Base-by-base conservation (phyloP, 2,329 filamentous ascomycete genomes). In the Fusarium xylarioides region DNA sequence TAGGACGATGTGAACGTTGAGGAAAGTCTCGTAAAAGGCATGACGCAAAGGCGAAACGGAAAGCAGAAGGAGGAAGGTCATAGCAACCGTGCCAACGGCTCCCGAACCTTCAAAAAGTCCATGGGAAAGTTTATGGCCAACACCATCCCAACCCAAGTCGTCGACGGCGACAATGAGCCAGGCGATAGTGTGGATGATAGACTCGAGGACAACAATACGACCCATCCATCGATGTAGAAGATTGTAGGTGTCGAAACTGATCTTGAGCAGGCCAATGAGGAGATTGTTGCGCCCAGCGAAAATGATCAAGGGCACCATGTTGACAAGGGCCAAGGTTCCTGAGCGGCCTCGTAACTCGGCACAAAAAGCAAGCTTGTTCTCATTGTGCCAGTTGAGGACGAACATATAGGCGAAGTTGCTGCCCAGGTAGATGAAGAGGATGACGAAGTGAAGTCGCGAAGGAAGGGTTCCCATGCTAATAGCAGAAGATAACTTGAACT, bases 241-340 rank as follows among this genome's bases (percentile, higher is more conserved):
- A 81, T 98, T 98, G 87, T 97, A 98, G 2, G 95, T 97, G 82
- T 98, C 96, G 83, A 98, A 99, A 81, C 93, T 95, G 80, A 98
- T 92, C 76, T 92, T 90, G 64, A 98, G 87, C 38, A 97, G 82
- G 7, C 86, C 82, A 79, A 98, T 98, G 54, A 98, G 86, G 14
- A 94, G 94, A 83, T 98, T 99, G 85, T 98, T 98, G 80, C 96
- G 92, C 40, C 94, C 91, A 18, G 95, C 95, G 64, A 98, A 89
- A 73, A 98, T 89, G 77, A 98, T 88, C 35, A 98, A 90, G 10
- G 96, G 95, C 37, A 99, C 90, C 90, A 98, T 93, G 84, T 98
- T 99, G 77, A 97, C 89, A 16, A 95, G 87, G 9, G 95, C 91
- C 72, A 99, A 87, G 14, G 92, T 92, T 61, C 96, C 96, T 11